Evolutionary conservation across 257 asterid species (phyloP), one percentile per base, ranked within the genome.

Genomic region (Solanum microdontum): DNA sequence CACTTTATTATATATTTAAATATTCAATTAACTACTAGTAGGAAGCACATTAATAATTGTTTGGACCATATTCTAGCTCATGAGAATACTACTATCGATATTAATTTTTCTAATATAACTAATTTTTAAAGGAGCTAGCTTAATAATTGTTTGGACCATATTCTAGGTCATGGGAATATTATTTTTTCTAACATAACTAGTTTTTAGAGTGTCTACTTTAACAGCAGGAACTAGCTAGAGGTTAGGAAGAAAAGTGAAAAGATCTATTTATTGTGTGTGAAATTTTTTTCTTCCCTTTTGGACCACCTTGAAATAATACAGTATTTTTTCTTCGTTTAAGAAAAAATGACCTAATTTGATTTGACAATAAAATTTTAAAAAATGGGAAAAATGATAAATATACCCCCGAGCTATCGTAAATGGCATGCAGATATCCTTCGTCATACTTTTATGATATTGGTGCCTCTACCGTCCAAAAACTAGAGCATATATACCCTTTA

Each of bases 291-390:
- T 21, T 55, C 24, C 64, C 24, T 0, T 21, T 4, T 5, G 73
- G 19, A 66, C 19, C 33, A 66, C 73, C 8, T 66, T 66, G 73
- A 24, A 66, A 66, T 24, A 24, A 64, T 7, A 55, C 1, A 55
- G 0, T 55, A 19, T 2, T 55, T 13, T 45, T 19, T 55, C 2
- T 7, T 55, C n/a, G 4, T 19, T 55, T 6, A 17, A 1, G 0
- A 17, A 55, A 55, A 0, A 55, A 55, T 6, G 0, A 55, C 11
- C 11, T 55, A 17, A 55, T 6, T 55, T 55, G 0, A 55, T 2
- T 19, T 19, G 1, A 55, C 0, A 55, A 55, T 3, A 0, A 55
- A 55, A 0, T 7, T 55, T 55, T 0, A 48, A 14, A 48, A 48
- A 48, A 48, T 13, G 7, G 0, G 0, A 45, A 13, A 45, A 43